Conservation (phyloP, 805 yeast genomes). For the Cyberlindnera misumaiensis region DNA sequence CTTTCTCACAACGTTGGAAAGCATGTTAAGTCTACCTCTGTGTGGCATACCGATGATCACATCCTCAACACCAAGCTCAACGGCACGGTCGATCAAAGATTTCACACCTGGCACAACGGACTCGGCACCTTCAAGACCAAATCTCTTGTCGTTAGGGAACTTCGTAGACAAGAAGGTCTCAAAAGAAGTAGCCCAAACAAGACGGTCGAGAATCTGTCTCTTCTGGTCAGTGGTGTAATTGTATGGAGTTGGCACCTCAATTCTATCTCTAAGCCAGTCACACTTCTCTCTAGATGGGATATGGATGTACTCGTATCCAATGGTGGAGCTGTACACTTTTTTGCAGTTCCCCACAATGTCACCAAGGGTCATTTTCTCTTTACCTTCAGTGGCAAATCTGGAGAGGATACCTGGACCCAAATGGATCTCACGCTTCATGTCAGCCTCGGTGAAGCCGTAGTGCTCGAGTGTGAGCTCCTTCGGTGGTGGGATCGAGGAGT, state of each 20-base stretch:
- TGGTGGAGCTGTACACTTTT: conserved; percentile 75
- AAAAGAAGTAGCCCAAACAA: conserved; percentile 94
- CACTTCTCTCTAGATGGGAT: conserved; percentile 93
- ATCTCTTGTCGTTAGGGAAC: conserved; percentile 97
- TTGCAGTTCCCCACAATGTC: conserved; percentile 79
- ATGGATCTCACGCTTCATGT: conserved; percentile 74
- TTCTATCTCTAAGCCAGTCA: conserved; percentile 97
- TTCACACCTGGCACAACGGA: conserved; percentile 95
- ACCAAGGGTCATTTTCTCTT: conserved; percentile 57
- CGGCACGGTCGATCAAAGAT: conserved; percentile 89
- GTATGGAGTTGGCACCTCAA: conserved; percentile 87
- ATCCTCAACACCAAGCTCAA: conserved; percentile 89
- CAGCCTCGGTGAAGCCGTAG: conserved; percentile 86
- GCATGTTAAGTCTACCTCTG: conserved; percentile 97
- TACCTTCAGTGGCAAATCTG: conserved; percentile 65
- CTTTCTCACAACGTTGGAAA: conserved; percentile 96
- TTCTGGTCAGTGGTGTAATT: conserved; percentile 82
- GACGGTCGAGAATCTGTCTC: conserved; percentile 91
- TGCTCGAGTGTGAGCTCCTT: conserved; percentile 86
- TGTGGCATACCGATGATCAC: conserved; percentile 99
- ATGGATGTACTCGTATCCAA: conserved; percentile 95
- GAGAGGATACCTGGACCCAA: conserved; percentile 98
- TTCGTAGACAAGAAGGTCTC: conserved; percentile 90
- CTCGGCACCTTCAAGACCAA: conserved; percentile 98
- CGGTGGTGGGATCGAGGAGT: conserved; percentile 48